Evolutionary conservation across 2,329 filamentous ascomycete species (phyloP), one percentile per base, ranked within the genome.

Genomic region (Nemania sp.): DNA sequence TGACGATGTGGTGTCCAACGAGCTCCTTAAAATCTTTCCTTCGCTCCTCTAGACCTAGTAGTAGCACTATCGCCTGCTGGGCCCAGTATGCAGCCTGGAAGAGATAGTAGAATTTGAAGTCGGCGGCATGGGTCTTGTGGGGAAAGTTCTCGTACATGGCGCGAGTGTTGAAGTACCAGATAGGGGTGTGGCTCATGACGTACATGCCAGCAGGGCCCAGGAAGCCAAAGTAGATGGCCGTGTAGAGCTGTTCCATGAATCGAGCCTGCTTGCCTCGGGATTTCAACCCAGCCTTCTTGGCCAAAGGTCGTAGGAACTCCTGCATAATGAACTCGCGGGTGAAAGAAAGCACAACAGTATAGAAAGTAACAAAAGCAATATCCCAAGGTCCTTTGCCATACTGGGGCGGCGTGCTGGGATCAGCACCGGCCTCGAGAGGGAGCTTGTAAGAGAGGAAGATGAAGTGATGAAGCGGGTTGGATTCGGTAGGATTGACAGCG

Each of bases 301-400:
- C 93, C 69, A 94, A 84, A 0, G 94, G 94, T 13, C 90, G 89
- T 66, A 98, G 88, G 58, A 97, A 76, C 75, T 93, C 90, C 82
- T 97, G 94, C 94, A 97, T 98, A 82, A 97, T 87, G 80, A 97
- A 97, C 80, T 98, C 94, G 77, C 94, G 93, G 11, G 93, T 97
- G 79, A 98, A 98, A 69, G 92, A 94, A 68, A 98, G 87, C 24
- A 98, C 91, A 65, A 98, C 83, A 47, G 89, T 95, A 82, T 98
- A 98, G 83, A 98, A 98, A 67, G 84, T 83, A 62, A 98, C 93
- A 75, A 98, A 95, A 51, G 92, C 92, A 62, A 97, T 85, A 79
- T 98, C 94, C 84, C 90, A 92, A 47, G 81, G 85, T n/a, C 94
- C 94, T 80, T 98, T 98, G 79, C 91, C 94, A 82, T 97, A 98